phyloP scores from a whole-genome alignment of 2,329 filamentous ascomycete species.

The Botrytis aclada region DNA sequence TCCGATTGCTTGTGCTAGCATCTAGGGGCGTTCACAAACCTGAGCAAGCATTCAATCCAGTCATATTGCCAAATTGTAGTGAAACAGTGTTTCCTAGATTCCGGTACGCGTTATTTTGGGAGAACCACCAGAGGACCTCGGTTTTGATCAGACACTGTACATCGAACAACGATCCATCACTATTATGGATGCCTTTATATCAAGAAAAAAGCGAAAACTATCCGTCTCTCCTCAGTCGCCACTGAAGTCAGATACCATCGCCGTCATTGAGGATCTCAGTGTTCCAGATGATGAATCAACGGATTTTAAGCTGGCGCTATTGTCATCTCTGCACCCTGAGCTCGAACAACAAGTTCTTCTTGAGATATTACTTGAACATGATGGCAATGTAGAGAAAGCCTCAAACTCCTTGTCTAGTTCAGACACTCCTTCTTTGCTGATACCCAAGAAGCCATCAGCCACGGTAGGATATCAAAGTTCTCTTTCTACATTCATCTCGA shows the following conservation, averaged over 20 bases:
- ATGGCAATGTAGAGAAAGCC: constrained; percentile 71
- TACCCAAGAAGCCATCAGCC: constrained; percentile 33
- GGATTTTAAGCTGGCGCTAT: constrained; percentile 80
- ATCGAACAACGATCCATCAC: no score
- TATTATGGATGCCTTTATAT: constrained; percentile 58
- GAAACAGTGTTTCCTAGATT: neutral
- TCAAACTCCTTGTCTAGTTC: constrained; percentile 51
- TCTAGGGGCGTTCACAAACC: neutral
- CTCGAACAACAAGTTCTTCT: constrained; percentile 66
- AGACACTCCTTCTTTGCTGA: constrained; percentile 19
- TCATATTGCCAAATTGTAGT: neutral
- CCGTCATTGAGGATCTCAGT: constrained; percentile 31
- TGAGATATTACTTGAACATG: constrained; percentile 72
- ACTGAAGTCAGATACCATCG: neutral
- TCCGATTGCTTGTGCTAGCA: neutral
- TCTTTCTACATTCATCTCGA: constrained; percentile 48
- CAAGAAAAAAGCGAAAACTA: constrained; percentile 51
- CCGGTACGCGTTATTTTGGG: neutral
- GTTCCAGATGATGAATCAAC: constrained; percentile 65
- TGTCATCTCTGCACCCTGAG: constrained; percentile 71
- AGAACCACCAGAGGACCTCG: neutral
- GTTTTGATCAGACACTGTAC: neutral
- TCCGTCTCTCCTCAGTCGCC: constrained; percentile 25
- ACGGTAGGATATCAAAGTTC: constrained; percentile 60
- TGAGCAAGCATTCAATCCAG: neutral